Evolutionary conservation across 306 rosid genomes (phyloP).

Genomic region (Sicyos edulis): DNA sequence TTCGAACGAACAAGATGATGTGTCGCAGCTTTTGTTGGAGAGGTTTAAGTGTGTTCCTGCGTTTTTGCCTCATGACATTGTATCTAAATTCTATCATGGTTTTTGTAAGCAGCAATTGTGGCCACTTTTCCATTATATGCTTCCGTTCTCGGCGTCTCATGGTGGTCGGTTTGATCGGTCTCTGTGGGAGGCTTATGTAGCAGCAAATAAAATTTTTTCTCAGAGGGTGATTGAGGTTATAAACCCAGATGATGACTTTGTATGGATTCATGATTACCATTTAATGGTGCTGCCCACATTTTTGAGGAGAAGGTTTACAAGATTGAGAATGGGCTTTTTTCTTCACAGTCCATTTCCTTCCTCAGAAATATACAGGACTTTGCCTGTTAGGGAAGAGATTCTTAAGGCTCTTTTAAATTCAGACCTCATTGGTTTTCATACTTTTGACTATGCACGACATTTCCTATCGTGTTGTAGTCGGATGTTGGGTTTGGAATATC

Average conservation of each 20-base stretch:
- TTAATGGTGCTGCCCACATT: constrained; percentile 61
- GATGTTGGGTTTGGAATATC: constrained; percentile 61
- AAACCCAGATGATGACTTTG: constrained; percentile 60
- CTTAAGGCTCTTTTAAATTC: constrained; percentile 58
- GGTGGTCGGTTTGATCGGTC: constrained; percentile 62
- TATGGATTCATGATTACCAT: constrained; percentile 72
- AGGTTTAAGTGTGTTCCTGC: constrained; percentile 65
- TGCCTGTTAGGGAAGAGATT: constrained; percentile 63
- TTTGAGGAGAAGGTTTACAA: constrained; percentile 57
- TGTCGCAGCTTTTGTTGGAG: constrained; percentile 50
- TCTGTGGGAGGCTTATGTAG: constrained; percentile 64
- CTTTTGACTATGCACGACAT: constrained; percentile 72
- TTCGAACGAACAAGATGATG: constrained; percentile 46
- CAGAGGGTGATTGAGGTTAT: constrained; percentile 62
- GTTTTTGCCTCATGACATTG: constrained; percentile 43
- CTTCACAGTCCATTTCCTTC: constrained; percentile 67
- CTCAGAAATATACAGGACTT: constrained; percentile 58
- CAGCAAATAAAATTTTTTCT: constrained; percentile 58
- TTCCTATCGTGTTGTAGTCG: constrained; percentile 65
- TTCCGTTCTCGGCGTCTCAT: constrained; percentile 50
- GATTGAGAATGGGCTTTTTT: constrained; percentile 60
- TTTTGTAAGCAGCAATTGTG: constrained; percentile 66
- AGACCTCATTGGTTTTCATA: constrained; percentile 63
- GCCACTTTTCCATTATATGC: constrained; percentile 70
- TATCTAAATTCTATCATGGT: constrained; percentile 52